phyloP scores from a whole-genome alignment of 805 yeast genomes.

The Saturnispora ahearnii region DNA sequence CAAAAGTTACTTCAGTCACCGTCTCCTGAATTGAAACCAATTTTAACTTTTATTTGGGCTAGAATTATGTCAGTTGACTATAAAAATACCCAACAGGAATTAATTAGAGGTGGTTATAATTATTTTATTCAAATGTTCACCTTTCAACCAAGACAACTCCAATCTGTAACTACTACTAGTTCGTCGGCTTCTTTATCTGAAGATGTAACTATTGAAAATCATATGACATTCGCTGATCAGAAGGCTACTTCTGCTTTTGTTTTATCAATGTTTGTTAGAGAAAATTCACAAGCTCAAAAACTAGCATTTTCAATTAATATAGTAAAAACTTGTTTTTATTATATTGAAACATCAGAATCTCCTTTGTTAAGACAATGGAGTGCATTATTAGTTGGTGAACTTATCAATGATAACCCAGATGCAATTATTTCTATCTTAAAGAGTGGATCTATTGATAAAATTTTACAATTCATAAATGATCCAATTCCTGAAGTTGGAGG shows the following conservation, averaged over 20 bases:
- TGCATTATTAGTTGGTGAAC: conserved; percentile 62
- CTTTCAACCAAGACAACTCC: conserved; percentile 23
- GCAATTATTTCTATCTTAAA: conserved; percentile 64
- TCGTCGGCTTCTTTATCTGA: conserved; percentile 21
- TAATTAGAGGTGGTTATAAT: conserved; percentile 83
- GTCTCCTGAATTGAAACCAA: conserved; percentile 91
- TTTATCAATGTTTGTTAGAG: conserved; percentile 73
- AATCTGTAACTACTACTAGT: conserved; percentile 12
- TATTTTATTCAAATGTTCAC: conserved; percentile 78
- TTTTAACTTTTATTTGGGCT: conserved; percentile 94
- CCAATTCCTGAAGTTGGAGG: conserved; percentile 95
- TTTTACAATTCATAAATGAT: conserved; percentile 58
- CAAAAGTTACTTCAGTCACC: conserved; percentile 85
- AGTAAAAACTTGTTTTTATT: conserved; percentile 54
- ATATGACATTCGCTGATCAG: conserved; percentile 56
- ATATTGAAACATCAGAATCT: conserved; percentile 64
- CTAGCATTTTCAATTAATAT: conserved; percentile 70
- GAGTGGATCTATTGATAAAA: conserved; percentile 49
- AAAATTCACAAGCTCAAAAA: conserved; percentile 70
- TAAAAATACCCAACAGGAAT: conserved; percentile 81
- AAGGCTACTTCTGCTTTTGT: conserved; percentile 95
- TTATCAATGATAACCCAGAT: conserved; percentile 64
- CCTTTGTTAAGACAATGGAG: conserved; percentile 94
- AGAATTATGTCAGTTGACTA: conserved; percentile 94
- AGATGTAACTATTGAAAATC: conserved; percentile 26